These are phyloP conservation scores for Lachnellula suecica DNA, from an alignment of 2,329 filamentous ascomycete genomes.

Conservation along the genomic window DNA sequence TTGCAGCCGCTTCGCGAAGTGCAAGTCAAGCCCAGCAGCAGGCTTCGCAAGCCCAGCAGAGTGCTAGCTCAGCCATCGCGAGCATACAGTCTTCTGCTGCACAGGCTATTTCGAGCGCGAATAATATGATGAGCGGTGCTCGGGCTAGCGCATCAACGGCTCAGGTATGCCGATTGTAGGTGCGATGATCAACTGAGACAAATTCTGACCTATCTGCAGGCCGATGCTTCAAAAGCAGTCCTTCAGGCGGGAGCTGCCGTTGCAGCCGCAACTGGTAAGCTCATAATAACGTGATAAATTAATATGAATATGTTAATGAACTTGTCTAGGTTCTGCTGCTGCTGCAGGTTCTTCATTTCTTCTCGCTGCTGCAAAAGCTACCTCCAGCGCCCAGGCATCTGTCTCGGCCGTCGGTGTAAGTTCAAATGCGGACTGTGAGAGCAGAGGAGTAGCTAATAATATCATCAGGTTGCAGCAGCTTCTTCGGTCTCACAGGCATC, in stretches of 20 bases:
- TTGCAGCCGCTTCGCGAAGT: slow-evolving; percentile 26
- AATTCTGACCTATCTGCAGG: slow-evolving; percentile 14
- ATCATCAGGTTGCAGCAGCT: slow-evolving; percentile 21
- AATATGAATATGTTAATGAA: slow-evolving; percentile 2
- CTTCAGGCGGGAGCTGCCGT: slow-evolving; percentile 28
- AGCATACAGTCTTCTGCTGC: slow-evolving; percentile 24
- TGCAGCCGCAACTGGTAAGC: slow-evolving; percentile 29
- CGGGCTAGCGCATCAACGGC: slow-evolving; percentile 20
- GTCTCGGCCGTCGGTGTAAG: slow-evolving; percentile 22
- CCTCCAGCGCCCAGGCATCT: slow-evolving; percentile 13
- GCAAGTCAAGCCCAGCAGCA: slow-evolving; percentile 20
- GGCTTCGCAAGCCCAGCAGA: slow-evolving; percentile 21
- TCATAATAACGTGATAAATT: background rate
- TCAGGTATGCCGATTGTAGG: slow-evolving; percentile 17
- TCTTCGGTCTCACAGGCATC: slow-evolving; percentile 20
- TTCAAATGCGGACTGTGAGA: background rate
- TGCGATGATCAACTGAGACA: background rate
- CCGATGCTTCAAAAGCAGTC: slow-evolving; percentile 22
- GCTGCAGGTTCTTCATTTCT: slow-evolving; percentile 29
- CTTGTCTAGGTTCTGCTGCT: slow-evolving; percentile 26
- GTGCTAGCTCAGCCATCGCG: slow-evolving; percentile 23
- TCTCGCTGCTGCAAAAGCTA: slow-evolving; percentile 23
- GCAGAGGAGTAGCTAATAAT: slow-evolving; percentile 3
- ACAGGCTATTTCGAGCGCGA: slow-evolving; percentile 22
- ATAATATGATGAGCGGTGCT: slow-evolving; percentile 18